A percentile compares a stretch with the other conserved stretches of the same genome.
These are phyloP conservation scores for Podila epicladia DNA, from an alignment of 192 early-diverging fungal species.

Conservation along the genomic window DNA sequence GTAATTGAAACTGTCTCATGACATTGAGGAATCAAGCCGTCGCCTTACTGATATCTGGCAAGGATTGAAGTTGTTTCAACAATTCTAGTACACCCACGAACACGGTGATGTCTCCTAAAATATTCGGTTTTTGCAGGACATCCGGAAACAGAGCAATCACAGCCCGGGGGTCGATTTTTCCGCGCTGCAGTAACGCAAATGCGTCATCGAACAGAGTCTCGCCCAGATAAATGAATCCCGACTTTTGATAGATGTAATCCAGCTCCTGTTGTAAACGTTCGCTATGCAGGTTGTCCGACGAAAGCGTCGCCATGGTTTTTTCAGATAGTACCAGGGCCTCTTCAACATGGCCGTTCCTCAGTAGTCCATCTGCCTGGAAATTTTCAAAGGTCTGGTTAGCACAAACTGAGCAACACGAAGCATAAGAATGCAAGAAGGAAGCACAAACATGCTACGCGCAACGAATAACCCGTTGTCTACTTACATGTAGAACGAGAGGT, in stretches of 20 bases:
- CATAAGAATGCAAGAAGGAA: neutral
- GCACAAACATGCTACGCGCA: neutral
- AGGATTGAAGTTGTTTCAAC: slow-evolving; percentile 39
- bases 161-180: slow-evolving; percentile 68
- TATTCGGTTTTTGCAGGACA: slow-evolving; percentile 29
- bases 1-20: neutral
- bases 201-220: slow-evolving; percentile 77
- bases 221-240: slow-evolving; percentile 68
- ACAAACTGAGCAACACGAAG: neutral
- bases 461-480: neutral
- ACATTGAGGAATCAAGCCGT: no score
- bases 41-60: slow-evolving; percentile 61
- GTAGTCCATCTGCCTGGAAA: slow-evolving; percentile 59
- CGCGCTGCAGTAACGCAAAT: slow-evolving; percentile 66
- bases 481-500: slow-evolving; percentile 66
- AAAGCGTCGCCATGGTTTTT: slow-evolving; percentile 52
- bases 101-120: slow-evolving; percentile 35
- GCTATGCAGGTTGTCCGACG: slow-evolving; percentile 55
- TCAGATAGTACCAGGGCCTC: slow-evolving; percentile 71
- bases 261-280: slow-evolving; percentile 60
- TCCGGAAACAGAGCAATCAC: slow-evolving; percentile 64
- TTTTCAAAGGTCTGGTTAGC: neutral
- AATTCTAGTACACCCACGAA: slow-evolving; percentile 54
- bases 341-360: slow-evolving; percentile 66
- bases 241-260: slow-evolving; percentile 71